Conservation (phyloP, 768 basidiomycete genomes). For the Kockovaella imperatae region DNA sequence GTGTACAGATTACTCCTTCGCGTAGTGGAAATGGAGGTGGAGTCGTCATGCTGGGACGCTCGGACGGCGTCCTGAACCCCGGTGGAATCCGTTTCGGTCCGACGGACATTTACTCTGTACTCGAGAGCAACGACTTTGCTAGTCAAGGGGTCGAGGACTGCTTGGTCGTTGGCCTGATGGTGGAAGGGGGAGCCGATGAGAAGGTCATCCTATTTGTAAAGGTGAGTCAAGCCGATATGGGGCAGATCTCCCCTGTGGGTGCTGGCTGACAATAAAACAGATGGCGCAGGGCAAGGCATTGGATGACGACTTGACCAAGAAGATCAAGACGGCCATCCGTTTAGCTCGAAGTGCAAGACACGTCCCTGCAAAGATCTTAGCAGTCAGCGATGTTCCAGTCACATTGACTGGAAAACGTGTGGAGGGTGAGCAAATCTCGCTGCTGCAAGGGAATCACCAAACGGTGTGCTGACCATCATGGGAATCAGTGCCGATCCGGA, state of each 20-base stretch:
- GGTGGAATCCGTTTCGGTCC: conserved; percentile 77
- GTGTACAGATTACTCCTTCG: conserved; percentile 58
- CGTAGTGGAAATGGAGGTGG: conserved; percentile 66
- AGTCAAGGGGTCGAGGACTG: conserved; percentile 55
- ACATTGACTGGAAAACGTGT: conserved; percentile 75
- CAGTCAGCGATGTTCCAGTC: conserved; percentile 64
- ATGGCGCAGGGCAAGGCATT: conserved; percentile 49
- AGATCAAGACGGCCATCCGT: conserved; percentile 59
- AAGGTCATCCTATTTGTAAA: conserved; percentile 69
- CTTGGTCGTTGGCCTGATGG: conserved; percentile 64
- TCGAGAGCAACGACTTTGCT: conserved; percentile 55
- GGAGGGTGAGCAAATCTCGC: conserved; percentile 46
- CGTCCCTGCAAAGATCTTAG: conserved; percentile 67
- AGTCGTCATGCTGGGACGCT: conserved; percentile 69
- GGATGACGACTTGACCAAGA: conserved; percentile 52
- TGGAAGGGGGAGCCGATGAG: conserved; percentile 61
- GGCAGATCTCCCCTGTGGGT: background rate
- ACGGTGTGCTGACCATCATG: background rate
- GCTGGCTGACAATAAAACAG: conserved; percentile 41
- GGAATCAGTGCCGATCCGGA: conserved; percentile 8
- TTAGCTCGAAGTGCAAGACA: conserved; percentile 61
- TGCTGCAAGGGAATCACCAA: background rate
- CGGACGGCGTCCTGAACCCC: conserved; percentile 77
- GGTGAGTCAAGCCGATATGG: conserved; percentile 17
- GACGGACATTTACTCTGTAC: conserved; percentile 70